Percentiles rank a stretch among this genome's conserved stretches.
phyloP scores from a whole-genome alignment of 2,329 filamentous ascomycete species.

The Hypomyces rosellus region DNA sequence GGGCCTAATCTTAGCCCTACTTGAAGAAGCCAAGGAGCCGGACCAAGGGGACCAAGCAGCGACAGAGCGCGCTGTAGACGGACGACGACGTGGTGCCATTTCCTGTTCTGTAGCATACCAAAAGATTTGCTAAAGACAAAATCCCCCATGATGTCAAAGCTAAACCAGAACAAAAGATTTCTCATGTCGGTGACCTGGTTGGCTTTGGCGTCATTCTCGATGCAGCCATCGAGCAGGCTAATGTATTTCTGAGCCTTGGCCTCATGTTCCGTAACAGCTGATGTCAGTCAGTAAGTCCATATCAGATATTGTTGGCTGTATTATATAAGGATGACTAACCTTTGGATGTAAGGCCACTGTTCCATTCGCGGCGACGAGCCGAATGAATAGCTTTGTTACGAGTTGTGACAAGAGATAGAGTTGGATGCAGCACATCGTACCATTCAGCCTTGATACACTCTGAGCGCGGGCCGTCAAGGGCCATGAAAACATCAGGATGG shows the following conservation, averaged over 20 bases:
- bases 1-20: slow-evolving; percentile 17
- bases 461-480: slow-evolving; percentile 19
- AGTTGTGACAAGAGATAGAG: slow-evolving; percentile 15
- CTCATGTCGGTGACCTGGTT: slow-evolving; percentile 13
- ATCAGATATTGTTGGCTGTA: neutral
- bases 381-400: slow-evolving; percentile 18
- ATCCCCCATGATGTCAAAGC: slow-evolving; percentile 31
- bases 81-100: slow-evolving; percentile 23
- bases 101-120: slow-evolving; percentile 23
- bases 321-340: slow-evolving; percentile 7
- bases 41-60: slow-evolving; percentile 24
- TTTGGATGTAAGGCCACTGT: slow-evolving; percentile 16
- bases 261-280: slow-evolving; percentile 15
- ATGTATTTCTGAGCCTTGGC: slow-evolving; percentile 14
- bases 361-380: slow-evolving; percentile 18
- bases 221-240: slow-evolving; percentile 14
- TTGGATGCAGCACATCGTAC: slow-evolving; percentile 21
- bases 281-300: too few species aligned
- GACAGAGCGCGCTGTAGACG: slow-evolving; percentile 20
- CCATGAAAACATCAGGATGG: slow-evolving; percentile 19
- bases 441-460: slow-evolving; percentile 21
- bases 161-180: slow-evolving; percentile 23
- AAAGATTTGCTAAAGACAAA: slow-evolving; percentile 31
- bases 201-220: slow-evolving; percentile 14
- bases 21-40: slow-evolving; percentile 21